Conservation (phyloP, 306 rosid genomes). For the Dryas drummondii region DNA sequence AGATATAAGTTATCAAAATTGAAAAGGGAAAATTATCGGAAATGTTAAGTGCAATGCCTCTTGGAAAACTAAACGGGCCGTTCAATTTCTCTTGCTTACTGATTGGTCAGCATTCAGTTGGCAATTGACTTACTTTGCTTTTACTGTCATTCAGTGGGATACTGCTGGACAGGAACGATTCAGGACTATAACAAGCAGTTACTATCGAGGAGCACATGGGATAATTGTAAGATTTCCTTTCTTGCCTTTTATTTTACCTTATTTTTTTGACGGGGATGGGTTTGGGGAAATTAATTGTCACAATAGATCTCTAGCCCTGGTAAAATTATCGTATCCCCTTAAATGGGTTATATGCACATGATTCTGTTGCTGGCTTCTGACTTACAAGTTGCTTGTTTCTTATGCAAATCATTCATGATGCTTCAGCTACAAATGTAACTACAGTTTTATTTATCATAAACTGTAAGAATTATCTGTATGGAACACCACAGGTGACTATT, state of each 20-base stretch:
- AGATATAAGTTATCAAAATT: background rate
- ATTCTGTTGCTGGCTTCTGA: too few relatives aligned
- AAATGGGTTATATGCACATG: background rate
- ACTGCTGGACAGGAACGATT: slow-evolving; percentile 99
- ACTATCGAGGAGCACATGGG: slow-evolving; percentile 98
- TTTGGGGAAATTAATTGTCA: background rate
- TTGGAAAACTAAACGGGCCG: background rate
- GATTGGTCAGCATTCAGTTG: background rate
- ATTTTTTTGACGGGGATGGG: background rate
- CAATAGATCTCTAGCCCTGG: background rate
- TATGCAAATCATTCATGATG: too few relatives aligned
- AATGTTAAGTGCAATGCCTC: background rate
- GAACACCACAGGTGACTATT: background rate
- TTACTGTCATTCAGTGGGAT: slow-evolving; percentile 69
- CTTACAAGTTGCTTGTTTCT: too few relatives aligned
- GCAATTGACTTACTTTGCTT: slow-evolving; percentile 10
- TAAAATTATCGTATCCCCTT: background rate
- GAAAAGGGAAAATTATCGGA: background rate
- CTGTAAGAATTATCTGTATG: background rate
- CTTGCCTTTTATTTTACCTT: background rate
- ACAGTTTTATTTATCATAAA: background rate
- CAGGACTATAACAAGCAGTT: slow-evolving; percentile 98
- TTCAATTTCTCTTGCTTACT: background rate
- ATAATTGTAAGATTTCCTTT: slow-evolving; percentile 62
- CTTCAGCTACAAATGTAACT: too few relatives aligned